These are phyloP conservation scores for Capsicum chinense DNA, from an alignment of 257 asterid genomes.

Conservation along the genomic window DNA sequence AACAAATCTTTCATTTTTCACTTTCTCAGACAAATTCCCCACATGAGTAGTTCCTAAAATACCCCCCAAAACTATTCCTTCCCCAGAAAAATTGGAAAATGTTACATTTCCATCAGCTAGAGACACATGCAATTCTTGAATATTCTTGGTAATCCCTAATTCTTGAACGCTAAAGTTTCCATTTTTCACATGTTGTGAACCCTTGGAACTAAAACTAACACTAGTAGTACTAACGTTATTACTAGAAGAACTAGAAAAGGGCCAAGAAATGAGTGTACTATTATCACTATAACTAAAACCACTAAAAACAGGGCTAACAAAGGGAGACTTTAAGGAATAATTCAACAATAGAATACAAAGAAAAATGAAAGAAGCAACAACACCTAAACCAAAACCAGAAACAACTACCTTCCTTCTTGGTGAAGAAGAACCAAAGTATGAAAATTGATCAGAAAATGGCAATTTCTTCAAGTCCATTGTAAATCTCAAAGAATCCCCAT, in stretches of 20 bases:
- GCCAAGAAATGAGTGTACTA: constrained; percentile 48
- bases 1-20: constrained; percentile 37
- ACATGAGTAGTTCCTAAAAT: constrained; percentile 39
- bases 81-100: constrained; percentile 31
- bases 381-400: constrained; percentile 64
- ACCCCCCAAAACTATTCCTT: constrained; percentile 31
- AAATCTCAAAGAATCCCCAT: constrained; percentile 2
- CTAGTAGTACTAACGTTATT: constrained; percentile 26
- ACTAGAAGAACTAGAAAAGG: constrained; percentile 37
- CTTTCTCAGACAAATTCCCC: constrained; percentile 43
- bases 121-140: constrained; percentile 17
- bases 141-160: constrained; percentile 32
- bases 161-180: constrained; percentile 33
- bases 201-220: constrained; percentile 34
- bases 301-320: constrained; percentile 50
- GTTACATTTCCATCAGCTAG: constrained; percentile 27
- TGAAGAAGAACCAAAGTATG: constrained; percentile 40
- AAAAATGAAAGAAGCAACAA: constrained; percentile 52
- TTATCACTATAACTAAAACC: constrained; percentile 42
- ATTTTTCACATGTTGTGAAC: too few species aligned
- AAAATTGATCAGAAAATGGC: constrained; percentile 58
- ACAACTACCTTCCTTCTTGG: constrained; percentile 59
- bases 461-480: constrained; percentile 61
- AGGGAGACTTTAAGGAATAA: constrained; percentile 56
- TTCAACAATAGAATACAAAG: constrained; percentile 52